phyloP scores from a whole-genome alignment of 139 green algal species.

The Chlorella sp. region DNA sequence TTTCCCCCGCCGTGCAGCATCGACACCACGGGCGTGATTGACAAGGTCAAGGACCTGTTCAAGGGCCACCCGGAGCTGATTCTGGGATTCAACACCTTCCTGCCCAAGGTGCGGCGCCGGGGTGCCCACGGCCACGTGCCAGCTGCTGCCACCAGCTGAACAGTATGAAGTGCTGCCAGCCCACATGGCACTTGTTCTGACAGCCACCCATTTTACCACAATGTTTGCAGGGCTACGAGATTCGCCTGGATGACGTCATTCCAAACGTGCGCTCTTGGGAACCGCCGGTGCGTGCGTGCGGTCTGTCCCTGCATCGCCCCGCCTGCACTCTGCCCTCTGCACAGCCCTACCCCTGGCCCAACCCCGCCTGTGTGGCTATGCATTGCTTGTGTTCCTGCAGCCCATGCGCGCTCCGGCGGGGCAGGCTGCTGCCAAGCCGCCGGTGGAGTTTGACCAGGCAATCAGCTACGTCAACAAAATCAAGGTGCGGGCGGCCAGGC shows the following conservation, averaged over 20 bases:
- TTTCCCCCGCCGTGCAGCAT: conserved; percentile 74
- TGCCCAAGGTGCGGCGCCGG: conserved; percentile 81
- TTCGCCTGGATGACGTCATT: conserved; percentile 39
- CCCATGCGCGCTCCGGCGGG: background rate
- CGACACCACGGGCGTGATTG: conserved; percentile 96
- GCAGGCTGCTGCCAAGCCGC: conserved; percentile 60
- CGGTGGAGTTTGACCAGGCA: conserved; percentile 99
- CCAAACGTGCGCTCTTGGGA: conserved; percentile 26
- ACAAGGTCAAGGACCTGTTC: conserved; percentile 96
- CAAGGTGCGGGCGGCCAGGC: conserved; percentile 68
- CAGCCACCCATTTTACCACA: too few species aligned
- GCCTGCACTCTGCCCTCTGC: background rate
- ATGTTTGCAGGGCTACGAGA: conserved; percentile 53
- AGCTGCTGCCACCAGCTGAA: background rate
- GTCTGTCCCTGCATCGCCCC: background rate
- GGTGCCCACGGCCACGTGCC: background rate
- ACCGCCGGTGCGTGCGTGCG: conserved; percentile 1
- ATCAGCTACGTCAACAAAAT: conserved; percentile 99
- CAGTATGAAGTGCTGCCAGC: background rate
- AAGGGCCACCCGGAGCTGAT: conserved; percentile 95
- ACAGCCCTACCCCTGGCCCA: too few species aligned
- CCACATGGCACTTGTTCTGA: background rate
- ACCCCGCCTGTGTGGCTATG: background rate
- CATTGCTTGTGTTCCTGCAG: background rate
- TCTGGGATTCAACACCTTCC: conserved; percentile 99